Evolutionary conservation across 1,284 basidiomycete genomes (phyloP), one percentile per base, ranked within the genome.

Genomic region (Puccinia horiana): DNA sequence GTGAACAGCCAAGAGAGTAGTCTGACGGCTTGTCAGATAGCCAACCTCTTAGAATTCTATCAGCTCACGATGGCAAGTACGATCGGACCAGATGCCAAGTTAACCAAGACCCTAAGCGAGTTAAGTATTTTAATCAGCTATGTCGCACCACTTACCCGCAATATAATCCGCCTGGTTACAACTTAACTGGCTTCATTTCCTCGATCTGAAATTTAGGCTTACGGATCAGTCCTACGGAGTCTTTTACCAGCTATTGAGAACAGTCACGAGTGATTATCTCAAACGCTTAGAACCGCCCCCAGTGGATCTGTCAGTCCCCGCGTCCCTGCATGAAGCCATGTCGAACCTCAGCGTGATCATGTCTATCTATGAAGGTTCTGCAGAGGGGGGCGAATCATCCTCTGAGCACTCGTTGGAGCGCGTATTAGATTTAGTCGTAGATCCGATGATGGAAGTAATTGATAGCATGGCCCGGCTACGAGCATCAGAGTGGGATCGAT

Each of bases 21-120:
- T 83, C 94, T 98, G 82, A 91, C 93, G 75, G 91, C 93, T 0
- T 98, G 96, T 88, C 94, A 94, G 86, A 92, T 99, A 76, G 92
- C 94, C 63, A 97, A 95, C 85, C 89, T 98, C n/a, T 88, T 99
- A 2, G 93, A 96, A 84, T 99, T 98, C 86, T 99, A 98, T 87
- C 89, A 92, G 86, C 87, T 94, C 29, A 98, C 95, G 0, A 97
- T 99, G 95, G 90, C 91, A 76, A 90, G 93, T 83, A 98, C 96
- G 0, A 92, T 98, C 73, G 96, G 96, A 0, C 89, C 90, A 16
- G 89, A 92, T 9, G 94, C 96, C 0, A 84, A 92, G 42, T 88
- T 98, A 82, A 93, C 92, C 2, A 90, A 89, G 83, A 92, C 93
- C 0, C 88, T 99, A 26, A 89, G 91, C 84, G 94, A 98, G 93